A percentile compares a stretch with the other conserved stretches of the same genome.
Conservation (phyloP, 2,329 filamentous ascomycete species). For the Domatiomyces globalis region DNA sequence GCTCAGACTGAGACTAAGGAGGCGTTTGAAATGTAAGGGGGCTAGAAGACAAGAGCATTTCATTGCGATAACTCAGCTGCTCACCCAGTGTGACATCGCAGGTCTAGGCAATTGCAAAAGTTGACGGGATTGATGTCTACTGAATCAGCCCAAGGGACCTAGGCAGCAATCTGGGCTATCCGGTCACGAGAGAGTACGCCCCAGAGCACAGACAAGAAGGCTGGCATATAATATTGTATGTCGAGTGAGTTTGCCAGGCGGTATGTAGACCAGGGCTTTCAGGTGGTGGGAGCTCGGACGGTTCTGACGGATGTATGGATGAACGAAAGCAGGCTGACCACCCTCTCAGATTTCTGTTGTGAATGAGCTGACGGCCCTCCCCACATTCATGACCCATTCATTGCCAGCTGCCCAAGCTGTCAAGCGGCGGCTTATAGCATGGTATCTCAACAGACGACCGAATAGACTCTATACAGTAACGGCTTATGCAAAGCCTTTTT, state of each 20-base stretch:
- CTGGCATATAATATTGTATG: conserved; percentile 43
- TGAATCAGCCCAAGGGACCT: conserved; percentile 43
- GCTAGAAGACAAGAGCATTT: not conserved
- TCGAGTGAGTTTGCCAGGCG: conserved; percentile 37
- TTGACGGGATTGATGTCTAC: conserved; percentile 39
- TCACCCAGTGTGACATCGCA: conserved; percentile 8
- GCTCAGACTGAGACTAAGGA: conserved; percentile 31
- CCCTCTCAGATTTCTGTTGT: conserved; percentile 26
- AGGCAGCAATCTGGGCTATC: conserved; percentile 43
- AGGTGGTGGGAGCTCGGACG: conserved; percentile 32
- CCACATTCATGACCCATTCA: conserved; percentile 26
- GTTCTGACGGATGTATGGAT: not conserved
- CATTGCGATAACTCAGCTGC: not conserved
- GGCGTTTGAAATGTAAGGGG: conserved; percentile 24
- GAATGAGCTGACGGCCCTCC: conserved; percentile 34
- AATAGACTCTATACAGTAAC: conserved; percentile 7
- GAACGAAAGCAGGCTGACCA: conserved; percentile 1
- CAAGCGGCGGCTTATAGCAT: conserved; percentile 17
- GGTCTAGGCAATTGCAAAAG: conserved; percentile 37
- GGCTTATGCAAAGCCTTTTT: conserved; percentile 5
- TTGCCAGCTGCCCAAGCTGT: conserved; percentile 18
- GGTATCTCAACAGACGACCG: conserved; percentile 1
- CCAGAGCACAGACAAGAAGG: conserved; percentile 39
- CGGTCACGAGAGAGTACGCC: conserved; percentile 35
- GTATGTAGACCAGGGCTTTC: conserved; percentile 41